Base-by-base conservation (phyloP, 345 rosid genomes). In the Pseudoturritis turrita region DNA sequence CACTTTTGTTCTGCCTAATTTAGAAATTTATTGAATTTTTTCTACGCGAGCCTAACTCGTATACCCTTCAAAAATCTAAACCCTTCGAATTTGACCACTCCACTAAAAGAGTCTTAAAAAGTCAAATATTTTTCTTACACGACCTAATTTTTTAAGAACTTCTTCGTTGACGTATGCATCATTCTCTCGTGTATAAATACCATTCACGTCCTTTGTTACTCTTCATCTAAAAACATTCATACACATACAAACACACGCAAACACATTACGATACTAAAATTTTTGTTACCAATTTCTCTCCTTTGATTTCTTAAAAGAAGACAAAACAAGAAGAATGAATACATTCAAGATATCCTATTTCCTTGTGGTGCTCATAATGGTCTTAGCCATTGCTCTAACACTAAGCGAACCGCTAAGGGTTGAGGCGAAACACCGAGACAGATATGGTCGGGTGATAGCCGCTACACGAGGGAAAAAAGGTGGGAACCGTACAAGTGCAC, bases 11-110 rank as follows among this genome's bases (percentile, higher is more conserved):
- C 59, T 69, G 76, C 80, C 76, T 64, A 77, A 76, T 70, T 49
- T 57, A 22, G 35, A 47, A 15, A 29, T n/a, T 45, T 11, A 37
- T 46, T 47, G 53, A 37, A 0, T 47, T 45, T 45, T 68, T 76
- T 56, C 61, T 63, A 44, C 62, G 17, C 46, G 14, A 70, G 71
- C 79, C 79, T 76, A 76, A 76, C 76, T 76, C 31, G 62, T 64
- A 56, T 51, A 54, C 25, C 1, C 70, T 35, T 68, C 64, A 9
- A 23, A 61, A 60, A 52, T 53, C 4, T 17, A 47, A 69, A 76
- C 41, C 22, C 55, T 77, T 70, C 45, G 55, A 71, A 56, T 12
- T 70, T 70, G 80, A 77, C 76, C 62, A 47, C 66, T 56, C 80
- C 76, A 77, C 80, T 77, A 64, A 64, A 68, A 70, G 67, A 70